Evolutionary conservation across 2,329 filamentous ascomycete species (phyloP).

Genomic region (Neonectria punicea): DNA sequence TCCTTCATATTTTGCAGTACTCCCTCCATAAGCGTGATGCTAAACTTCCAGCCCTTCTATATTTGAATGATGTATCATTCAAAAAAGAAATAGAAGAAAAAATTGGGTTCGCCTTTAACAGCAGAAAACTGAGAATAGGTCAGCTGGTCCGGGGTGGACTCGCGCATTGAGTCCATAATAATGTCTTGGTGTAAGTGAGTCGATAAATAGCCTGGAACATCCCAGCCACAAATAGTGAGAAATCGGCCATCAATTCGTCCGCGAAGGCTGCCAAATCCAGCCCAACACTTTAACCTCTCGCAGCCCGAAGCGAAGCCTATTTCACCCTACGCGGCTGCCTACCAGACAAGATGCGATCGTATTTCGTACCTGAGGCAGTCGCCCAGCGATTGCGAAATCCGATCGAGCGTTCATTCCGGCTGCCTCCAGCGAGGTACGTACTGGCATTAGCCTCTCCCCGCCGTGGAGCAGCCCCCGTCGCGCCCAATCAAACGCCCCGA

Average conservation of each 20-base stretch:
- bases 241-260: not conserved
- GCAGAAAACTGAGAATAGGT: too few species aligned
- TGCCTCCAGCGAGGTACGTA: not conserved
- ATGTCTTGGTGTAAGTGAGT: not conserved
- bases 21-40: too few species aligned
- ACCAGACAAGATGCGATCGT: not conserved
- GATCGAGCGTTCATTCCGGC: not conserved
- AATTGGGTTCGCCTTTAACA: not conserved
- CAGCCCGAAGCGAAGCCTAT: not conserved
- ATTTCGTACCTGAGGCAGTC: not conserved
- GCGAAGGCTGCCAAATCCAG: not conserved
- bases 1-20: too few species aligned
- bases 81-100: too few species aligned
- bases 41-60: not conserved
- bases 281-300: too few species aligned
- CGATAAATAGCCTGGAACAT: not conserved
- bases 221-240: not conserved
- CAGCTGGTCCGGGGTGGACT: not conserved
- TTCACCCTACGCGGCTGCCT: not conserved
- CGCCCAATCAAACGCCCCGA: constrained; percentile 7
- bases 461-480: not conserved
- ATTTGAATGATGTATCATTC: not conserved
- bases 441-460: not conserved
- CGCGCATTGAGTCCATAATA: not conserved
- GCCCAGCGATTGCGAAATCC: not conserved